Conservation (phyloP, 2,329 filamentous ascomycete species). For the Lasiodiplodia citricola region DNA sequence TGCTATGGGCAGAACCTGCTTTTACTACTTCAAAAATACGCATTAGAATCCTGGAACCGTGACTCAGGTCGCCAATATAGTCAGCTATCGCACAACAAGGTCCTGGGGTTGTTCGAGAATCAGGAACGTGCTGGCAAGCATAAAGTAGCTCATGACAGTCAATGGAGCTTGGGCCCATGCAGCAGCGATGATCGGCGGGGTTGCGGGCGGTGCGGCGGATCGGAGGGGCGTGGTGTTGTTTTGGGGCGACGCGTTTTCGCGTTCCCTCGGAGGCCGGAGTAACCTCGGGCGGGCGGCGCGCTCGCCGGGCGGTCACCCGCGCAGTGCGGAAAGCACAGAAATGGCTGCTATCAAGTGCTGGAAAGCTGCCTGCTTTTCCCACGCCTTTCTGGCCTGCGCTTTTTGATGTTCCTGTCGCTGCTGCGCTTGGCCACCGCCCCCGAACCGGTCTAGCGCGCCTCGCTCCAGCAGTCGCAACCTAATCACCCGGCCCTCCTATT, state of each 20-base stretch:
- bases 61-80: no score
- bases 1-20: no score
- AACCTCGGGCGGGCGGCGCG: background rate
- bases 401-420: conserved; percentile 19
- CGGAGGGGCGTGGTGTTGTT: background rate
- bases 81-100: no score
- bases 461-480: conserved; percentile 27
- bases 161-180: background rate
- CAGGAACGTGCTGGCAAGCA: background rate
- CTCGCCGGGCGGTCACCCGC: conserved; percentile 14
- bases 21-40: no score
- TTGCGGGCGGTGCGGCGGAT: background rate
- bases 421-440: conserved; percentile 20
- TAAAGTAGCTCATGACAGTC: background rate
- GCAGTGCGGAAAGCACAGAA: background rate
- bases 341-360: conserved; percentile 20
- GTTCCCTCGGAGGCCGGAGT: background rate
- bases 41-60: no score
- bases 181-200: no score
- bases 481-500: conserved; percentile 40
- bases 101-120: background rate
- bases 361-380: conserved; percentile 22
- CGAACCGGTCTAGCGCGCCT: conserved; percentile 24
- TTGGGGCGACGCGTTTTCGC: conserved; percentile 9
- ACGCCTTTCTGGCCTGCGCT: conserved; percentile 22